Conservation (phyloP, 306 rosid genomes). For the Gastrolobium villosum region DNA sequence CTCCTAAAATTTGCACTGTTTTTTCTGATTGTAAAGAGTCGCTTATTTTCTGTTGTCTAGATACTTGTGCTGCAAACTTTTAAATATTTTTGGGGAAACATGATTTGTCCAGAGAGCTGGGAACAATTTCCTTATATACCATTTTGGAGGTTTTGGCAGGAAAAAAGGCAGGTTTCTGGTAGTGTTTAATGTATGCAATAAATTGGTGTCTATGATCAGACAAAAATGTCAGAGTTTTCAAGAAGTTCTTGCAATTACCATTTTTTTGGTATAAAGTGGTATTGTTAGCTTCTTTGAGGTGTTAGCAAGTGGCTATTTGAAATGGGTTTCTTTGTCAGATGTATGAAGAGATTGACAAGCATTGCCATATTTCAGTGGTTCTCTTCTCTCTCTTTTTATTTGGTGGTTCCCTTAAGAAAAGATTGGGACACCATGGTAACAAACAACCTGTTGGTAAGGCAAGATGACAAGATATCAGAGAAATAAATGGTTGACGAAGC, state of each 20-base stretch:
- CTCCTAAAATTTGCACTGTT: conserved; percentile 1
- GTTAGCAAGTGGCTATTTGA: conserved; percentile 19
- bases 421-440: background rate
- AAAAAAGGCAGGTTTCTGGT: background rate
- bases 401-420: background rate
- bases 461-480: conserved; percentile 29
- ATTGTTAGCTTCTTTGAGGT: conserved; percentile 1
- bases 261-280: conserved; percentile 1
- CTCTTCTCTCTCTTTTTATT: background rate
- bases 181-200: background rate
- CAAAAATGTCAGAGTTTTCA: conserved; percentile 1
- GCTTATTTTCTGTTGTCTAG: background rate
- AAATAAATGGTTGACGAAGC: conserved; percentile 38
- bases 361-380: background rate
- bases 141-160: conserved; percentile 8
- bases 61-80: background rate
- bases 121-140: conserved; percentile 11
- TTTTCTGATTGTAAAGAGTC: background rate
- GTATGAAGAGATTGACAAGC: background rate
- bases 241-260: background rate
- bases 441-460: background rate
- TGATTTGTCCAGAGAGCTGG: background rate
- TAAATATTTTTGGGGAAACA: background rate
- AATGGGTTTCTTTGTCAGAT: background rate
- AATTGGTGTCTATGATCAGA: background rate